Base-by-base conservation (phyloP, 106 monocot genomes). In the Apostasia shenzhenica region DNA sequence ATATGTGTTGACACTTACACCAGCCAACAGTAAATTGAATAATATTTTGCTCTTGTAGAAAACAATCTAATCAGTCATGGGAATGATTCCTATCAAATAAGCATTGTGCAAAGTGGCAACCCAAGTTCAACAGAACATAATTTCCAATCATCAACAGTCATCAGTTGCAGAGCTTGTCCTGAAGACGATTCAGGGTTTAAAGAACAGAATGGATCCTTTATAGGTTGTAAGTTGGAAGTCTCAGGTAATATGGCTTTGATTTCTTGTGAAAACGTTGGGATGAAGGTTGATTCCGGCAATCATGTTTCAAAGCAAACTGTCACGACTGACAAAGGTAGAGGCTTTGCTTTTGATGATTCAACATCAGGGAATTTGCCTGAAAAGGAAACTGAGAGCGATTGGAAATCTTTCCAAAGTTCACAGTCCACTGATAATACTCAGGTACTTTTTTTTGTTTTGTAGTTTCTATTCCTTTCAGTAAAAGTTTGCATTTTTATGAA, bases 261-360 rank as follows among this genome's bases (percentile, higher is more conserved):
- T 66, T 72, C 62, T 57, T 70, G 49, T 60, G 70, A 61, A 54
- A 61, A 26, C 11, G 37, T 54, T 14, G 49, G 45, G 47, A 57
- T 72, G 56, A 53, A 70, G 40, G 46, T 57, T 47, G 64, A 72
- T 56, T 64, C 70, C 50, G 57, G 8, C 55, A 50, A 14, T 67
- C 11, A 55, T 55, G 60, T 66, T 66, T 51, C 69, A 7, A 72
- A 83, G 65, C 75, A 81, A 44, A 57, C 10, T 39, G 76, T 14
- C 48, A 43, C 67, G 45, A 56, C 72, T 74, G 70, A 80, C 73
- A 83, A 82, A 72, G 80, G 84, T 71, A 86, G 74, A 73, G 87
- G 73, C 68, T 85, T 85, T 46, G 73, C 81, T 54, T 87, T 84
- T 73, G 80, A 82, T 70, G 97, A 90, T 73, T 77, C 80, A 14